Evolutionary conservation across 768 basidiomycete species (phyloP), one percentile per base, ranked within the genome.

Genomic region (Auricularia cornea): DNA sequence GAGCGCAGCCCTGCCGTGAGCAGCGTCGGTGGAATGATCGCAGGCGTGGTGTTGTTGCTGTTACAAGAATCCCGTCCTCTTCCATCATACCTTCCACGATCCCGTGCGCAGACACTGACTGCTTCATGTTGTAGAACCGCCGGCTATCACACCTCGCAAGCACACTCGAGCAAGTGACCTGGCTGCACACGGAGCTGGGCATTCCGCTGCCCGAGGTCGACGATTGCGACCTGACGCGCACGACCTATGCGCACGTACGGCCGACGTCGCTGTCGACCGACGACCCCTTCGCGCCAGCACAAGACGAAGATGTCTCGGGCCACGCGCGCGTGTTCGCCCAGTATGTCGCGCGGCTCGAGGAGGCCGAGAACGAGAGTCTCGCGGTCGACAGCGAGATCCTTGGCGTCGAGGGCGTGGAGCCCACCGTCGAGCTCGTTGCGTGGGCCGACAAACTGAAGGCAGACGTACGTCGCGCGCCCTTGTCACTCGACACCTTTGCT

Each of bases 151-250:
- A 87, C 61, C 77, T 94, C 28, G 83, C 85, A 6, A 75, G 76
- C 10, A 79, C 83, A 33, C 85, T 94, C 66, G 74, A 85, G 12
- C 89, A 93, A 62, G 86, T 94, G 35, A 90, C 93, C 71, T 90
- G 87, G 83, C 75, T 95, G 18, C 83, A 92, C 67, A 81, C 84
- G 29, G 92, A 96, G 71, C 84, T 98, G 3, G 94, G 90, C 29
- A 83, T 93, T 35, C 63, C 80, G 2, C 80, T 87, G 33, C 88
- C 88, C 71, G 59, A 66, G 79, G 64, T 72, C 74, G n/a, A 63
- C 63, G 59, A 66, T 62, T 28, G 56, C 63, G 35, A 38, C 16
- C 35, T 38, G 35, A 38, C 10, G 10, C 35, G 35, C 3, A 38
- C 35, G 35, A 38, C 35, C 8, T 38, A 38, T 14, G 35, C 35